These are phyloP conservation scores for Cajanus cajan DNA, from an alignment of 306 rosid genomes.

Conservation along the genomic window DNA sequence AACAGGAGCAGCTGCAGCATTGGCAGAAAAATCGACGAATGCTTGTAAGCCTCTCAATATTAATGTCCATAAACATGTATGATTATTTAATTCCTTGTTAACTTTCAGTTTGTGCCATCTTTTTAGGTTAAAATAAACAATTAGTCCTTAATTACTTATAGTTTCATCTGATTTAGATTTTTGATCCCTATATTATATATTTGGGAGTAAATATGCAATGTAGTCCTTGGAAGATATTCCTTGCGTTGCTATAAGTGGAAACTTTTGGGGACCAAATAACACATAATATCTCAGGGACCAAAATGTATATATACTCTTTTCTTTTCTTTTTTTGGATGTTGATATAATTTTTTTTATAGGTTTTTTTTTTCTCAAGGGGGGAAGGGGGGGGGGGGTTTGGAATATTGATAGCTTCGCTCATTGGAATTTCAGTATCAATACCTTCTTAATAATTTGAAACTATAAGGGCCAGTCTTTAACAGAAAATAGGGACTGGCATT, in stretches of 20 bases:
- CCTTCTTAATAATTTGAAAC: background rate
- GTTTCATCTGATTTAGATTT: background rate
- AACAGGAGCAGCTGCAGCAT: constrained; percentile 76
- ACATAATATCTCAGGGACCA: background rate
- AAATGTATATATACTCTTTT: background rate
- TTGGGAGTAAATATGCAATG: background rate
- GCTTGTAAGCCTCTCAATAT: constrained; percentile 51
- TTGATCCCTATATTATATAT: background rate
- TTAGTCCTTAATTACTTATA: background rate
- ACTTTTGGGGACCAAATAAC: background rate
- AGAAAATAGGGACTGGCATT: background rate
- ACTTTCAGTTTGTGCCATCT: background rate
- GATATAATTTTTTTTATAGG: background rate
- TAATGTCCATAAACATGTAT: constrained; percentile 25
- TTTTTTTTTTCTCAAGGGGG: background rate
- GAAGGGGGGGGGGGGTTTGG: too few species aligned
- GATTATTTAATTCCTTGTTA: constrained; percentile 24
- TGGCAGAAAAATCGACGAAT: constrained; percentile 87
- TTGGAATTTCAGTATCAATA: background rate
- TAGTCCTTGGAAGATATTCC: background rate
- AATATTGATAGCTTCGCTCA: background rate
- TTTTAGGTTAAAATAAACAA: background rate
- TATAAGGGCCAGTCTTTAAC: background rate
- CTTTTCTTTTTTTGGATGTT: background rate
- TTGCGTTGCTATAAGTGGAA: background rate